A percentile compares a stretch with the other conserved stretches of the same genome.
These are phyloP conservation scores for Arthrobotrys megalospora DNA, from an alignment of 2,329 filamentous ascomycete genomes.

Conservation along the genomic window DNA sequence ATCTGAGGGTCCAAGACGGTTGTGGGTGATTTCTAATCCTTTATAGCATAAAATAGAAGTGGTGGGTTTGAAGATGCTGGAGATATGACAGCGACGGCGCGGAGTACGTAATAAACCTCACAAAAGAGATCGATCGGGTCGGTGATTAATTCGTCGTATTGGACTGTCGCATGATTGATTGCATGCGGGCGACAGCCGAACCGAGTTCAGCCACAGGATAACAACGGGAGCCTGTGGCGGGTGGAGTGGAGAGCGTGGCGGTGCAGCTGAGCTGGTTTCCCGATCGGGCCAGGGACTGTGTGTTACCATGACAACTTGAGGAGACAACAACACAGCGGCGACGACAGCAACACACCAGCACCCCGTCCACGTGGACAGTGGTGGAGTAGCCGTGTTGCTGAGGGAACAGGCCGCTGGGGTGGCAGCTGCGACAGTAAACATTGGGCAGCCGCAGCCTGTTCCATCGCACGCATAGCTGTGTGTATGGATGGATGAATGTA, in stretches of 20 bases:
- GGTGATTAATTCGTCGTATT: neutral
- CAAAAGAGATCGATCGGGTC: neutral
- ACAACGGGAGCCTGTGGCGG: neutral
- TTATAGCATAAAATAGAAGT: neutral
- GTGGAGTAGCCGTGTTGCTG: slow-evolving; percentile 38
- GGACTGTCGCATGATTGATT: slow-evolving; percentile 13
- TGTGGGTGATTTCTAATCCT: neutral
- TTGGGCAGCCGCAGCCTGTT: too few relatives aligned
- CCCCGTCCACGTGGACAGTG: slow-evolving; percentile 4
- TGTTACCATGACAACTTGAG: slow-evolving; percentile 47
- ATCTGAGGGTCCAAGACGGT: neutral
- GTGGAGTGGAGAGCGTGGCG: neutral
- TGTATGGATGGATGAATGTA: too few relatives aligned
- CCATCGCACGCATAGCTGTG: neutral
- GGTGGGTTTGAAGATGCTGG: too few relatives aligned
- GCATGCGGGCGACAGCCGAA: slow-evolving; percentile 24
- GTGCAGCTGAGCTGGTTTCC: neutral
- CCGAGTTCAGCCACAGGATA: slow-evolving; percentile 6
- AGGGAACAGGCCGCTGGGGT: slow-evolving; percentile 33
- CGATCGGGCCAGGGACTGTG: neutral
- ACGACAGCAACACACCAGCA: neutral
- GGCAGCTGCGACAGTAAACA: slow-evolving; percentile 1
- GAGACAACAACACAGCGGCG: neutral
- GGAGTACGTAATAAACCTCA: too few relatives aligned
- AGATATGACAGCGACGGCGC: too few relatives aligned